Evolutionary conservation across 768 basidiomycete genomes (phyloP), one percentile per base, ranked within the genome.

Genomic region (Gloeostereum incarnatum): DNA sequence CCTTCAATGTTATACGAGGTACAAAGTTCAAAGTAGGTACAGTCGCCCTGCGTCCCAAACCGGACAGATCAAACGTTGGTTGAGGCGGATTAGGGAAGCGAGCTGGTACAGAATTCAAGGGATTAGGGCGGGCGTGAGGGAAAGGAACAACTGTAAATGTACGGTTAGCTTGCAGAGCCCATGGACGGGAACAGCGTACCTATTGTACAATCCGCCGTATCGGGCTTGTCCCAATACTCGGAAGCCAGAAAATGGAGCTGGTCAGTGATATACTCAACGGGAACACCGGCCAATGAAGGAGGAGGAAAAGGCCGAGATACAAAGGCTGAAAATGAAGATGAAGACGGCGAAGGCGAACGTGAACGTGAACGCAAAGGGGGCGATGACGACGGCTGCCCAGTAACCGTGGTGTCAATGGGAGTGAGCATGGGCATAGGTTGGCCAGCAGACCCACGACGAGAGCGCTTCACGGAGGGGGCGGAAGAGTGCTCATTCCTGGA

Each of bases 141-240:
- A 73, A 57, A 29, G 73, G 71, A 43, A 75, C 59, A 52, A 77
- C 75, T 75, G 35, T 18, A 36, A 31, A 47, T 36, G 13, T 8
- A 42, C 40, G 31, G 19, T 29, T 17, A 20, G 35, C 19, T 30
- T 31, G 27, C 25, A 27, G 36, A 24, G 14, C 4, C 16, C 21
- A 22, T 42, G 16, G 14, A 22, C 17, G 24, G 35, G 10, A 26
- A 3, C 2, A 23, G 58, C 72, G 23, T 49, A 86, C 86, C 69
- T 40, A 88, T 68, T 11, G 85, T 85, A 57, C 84, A 89, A 57
- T 89, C 81, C 6, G 84, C 73, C 1, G 78, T 82, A 47, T 83
- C 79, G 41, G 75, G 69, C 45, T 75, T 81, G 50, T 78, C 72
- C 84, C 85, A 86, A 59, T 79, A 84, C 33, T 68, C 61, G 16